Conservation (phyloP, 2,329 filamentous ascomycete species). For the Fusarium humuli region DNA sequence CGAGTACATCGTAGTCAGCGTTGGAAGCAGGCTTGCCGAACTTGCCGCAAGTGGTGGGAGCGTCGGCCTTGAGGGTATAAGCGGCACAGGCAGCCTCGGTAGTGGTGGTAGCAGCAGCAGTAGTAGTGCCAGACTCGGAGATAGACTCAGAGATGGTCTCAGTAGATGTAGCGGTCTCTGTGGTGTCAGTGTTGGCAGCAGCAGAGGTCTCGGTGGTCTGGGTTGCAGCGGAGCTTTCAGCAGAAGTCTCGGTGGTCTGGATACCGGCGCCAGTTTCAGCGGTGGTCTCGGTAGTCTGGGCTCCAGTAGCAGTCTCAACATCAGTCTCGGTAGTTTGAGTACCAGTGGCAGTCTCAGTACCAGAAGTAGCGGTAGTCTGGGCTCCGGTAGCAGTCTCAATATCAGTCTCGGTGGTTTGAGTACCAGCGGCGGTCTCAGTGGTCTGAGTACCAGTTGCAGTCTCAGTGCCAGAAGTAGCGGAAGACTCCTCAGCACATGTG, state of each 20-base stretch:
- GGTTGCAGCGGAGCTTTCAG: background rate
- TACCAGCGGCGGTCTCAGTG: background rate
- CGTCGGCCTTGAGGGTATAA: background rate
- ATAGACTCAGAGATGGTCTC: background rate
- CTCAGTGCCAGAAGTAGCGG: constrained; percentile 4
- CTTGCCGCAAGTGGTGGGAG: background rate
- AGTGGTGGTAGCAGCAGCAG: background rate
- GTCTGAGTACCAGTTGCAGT: background rate
- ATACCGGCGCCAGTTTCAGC: background rate
- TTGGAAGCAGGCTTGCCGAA: background rate
- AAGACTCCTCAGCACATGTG: constrained; percentile 26
- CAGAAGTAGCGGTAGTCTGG: constrained; percentile 11
- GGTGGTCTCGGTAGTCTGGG: background rate
- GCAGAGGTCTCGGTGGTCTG: background rate
- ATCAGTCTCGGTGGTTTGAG: constrained; percentile 1
- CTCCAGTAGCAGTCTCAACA: constrained; percentile 1
- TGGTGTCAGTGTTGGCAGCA: background rate
- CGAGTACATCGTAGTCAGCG: background rate
- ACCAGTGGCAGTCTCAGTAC: constrained; percentile 5
- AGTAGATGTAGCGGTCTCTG: background rate
- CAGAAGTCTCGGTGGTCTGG: background rate
- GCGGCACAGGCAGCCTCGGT: background rate
- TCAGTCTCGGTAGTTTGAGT: constrained; percentile 1
- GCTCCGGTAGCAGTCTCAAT: background rate
- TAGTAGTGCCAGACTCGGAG: background rate